A percentile compares a stretch with the other conserved stretches of the same genome.
phyloP scores from a whole-genome alignment of 2,329 filamentous ascomycete species.

The Alternaria triticimaculans region DNA sequence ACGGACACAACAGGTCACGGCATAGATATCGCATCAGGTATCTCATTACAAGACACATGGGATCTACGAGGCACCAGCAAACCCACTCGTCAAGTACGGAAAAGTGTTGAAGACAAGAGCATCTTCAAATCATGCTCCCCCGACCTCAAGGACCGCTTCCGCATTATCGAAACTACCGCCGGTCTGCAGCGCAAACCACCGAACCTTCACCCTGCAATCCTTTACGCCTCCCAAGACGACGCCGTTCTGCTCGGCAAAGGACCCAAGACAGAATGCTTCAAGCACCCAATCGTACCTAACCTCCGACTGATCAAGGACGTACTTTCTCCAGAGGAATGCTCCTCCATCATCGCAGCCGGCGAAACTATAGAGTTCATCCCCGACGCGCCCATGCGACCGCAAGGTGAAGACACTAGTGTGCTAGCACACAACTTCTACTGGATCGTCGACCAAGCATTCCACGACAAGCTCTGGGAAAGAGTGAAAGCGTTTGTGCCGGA shows the following conservation, averaged over 20 bases:
- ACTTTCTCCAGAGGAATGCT: slow-evolving; percentile 67
- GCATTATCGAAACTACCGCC: slow-evolving; percentile 67
- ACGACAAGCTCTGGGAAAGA: slow-evolving; percentile 68
- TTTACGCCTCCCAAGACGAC: slow-evolving; percentile 67
- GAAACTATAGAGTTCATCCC: slow-evolving; percentile 71
- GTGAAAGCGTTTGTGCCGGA: slow-evolving; percentile 65
- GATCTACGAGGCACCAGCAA: slow-evolving; percentile 58
- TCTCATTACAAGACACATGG: slow-evolving; percentile 68
- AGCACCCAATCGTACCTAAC: slow-evolving; percentile 68
- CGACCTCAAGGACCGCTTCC: slow-evolving; percentile 51
- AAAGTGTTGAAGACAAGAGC: slow-evolving; percentile 65
- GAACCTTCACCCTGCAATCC: slow-evolving; percentile 70
- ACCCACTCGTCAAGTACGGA: slow-evolving; percentile 57
- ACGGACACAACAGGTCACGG: slow-evolving; percentile 56
- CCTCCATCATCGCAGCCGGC: slow-evolving; percentile 69
- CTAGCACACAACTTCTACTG: slow-evolving; percentile 78
- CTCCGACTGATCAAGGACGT: slow-evolving; percentile 67
- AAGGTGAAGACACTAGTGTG: slow-evolving; percentile 67
- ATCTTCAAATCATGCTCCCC: slow-evolving; percentile 41
- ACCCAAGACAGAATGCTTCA: slow-evolving; percentile 60
- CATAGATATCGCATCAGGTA: slow-evolving; percentile 45
- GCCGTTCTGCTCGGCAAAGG: slow-evolving; percentile 59
- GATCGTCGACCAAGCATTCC: slow-evolving; percentile 69
- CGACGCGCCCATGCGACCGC: slow-evolving; percentile 71
- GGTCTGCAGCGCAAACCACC: slow-evolving; percentile 69